Conservation (phyloP, 495 filamentous ascomycete species). For the Penicillium tannophilum region DNA sequence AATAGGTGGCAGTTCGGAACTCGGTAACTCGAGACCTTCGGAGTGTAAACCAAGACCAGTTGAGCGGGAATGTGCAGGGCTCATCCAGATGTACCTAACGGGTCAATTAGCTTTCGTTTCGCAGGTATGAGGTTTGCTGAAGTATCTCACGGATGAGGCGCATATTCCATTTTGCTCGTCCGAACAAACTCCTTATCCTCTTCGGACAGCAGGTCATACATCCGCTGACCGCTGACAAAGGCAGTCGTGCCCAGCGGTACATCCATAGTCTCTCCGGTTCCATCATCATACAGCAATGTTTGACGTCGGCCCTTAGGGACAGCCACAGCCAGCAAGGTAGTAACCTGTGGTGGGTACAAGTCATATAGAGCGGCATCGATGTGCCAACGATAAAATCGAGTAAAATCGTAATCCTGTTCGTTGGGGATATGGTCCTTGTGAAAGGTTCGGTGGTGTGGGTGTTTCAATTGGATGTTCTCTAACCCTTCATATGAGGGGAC, state of each 20-base stretch:
- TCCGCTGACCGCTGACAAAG: constrained; percentile 66
- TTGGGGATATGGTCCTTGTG: constrained; percentile 64
- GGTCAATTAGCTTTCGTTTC: constrained; percentile 3
- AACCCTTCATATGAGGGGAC: constrained; percentile 67
- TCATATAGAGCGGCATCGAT: constrained; percentile 78
- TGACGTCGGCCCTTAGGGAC: constrained; percentile 67
- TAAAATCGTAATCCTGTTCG: constrained; percentile 64
- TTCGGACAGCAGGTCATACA: constrained; percentile 62
- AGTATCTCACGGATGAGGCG: constrained; percentile 59
- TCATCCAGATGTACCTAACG: constrained; percentile 71
- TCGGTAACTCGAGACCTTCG: constrained; percentile 58
- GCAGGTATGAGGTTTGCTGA: neutral
- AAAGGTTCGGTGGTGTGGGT: constrained; percentile 75
- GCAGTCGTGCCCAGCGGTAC: constrained; percentile 77
- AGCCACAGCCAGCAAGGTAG: constrained; percentile 65
- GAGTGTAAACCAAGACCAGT: constrained; percentile 68
- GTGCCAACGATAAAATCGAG: constrained; percentile 78
- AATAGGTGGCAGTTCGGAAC: constrained; percentile 60
- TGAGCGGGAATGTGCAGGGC: constrained; percentile 59
- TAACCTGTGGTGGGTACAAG: constrained; percentile 68
- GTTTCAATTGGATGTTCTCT: constrained; percentile 63
- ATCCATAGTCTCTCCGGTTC: constrained; percentile 63
- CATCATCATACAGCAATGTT: constrained; percentile 70
- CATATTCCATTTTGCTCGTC: constrained; percentile 68
- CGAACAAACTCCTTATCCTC: constrained; percentile 67